Base-by-base conservation (phyloP, 805 yeast species). In the Candida cerambycidarum region DNA sequence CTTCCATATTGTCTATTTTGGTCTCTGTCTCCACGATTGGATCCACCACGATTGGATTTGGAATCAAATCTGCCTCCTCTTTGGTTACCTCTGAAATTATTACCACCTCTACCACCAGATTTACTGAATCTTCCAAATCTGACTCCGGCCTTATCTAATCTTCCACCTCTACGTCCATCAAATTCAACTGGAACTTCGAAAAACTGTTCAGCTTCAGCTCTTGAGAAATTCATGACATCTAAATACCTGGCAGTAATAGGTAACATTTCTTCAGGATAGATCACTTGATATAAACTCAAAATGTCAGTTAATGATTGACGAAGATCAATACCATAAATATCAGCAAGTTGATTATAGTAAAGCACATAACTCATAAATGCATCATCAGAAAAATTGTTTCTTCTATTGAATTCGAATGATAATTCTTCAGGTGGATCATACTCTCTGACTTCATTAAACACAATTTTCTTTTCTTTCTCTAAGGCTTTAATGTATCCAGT, bases 401-500 rank as follows among this genome's bases (percentile, higher is more conserved):
- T 25, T 21, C 37, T 44, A 24, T 17, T 24, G 5, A 40, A 27
- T 5, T 19, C n/a, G 8, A 55, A 54, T 5, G 54, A 59, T 47
- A 65, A 71, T 28, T 59, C 58, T 33, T 66, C 74, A 11, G 56
- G 56, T 27, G 67, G 56, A 27, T 65, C 67, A 50, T 72, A 77
- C 8, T 66, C 61, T 24, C 54, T 56, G 42, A 61, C 67, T 34
- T 75, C 71, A 11, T 68, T 55, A 46, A 87, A 82, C 23, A 58
- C 62, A 54, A 88, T 78, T 35, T 80, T 81, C 56, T 76, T 78
- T 44, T 72, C 60, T 37, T 65, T 49, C 25, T 54, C 61, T 55
- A 88, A 72, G 2, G 68, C 65, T 30, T 65, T 61, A 30, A 80
- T 62, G 60, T 79, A 89, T 25, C 75, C 73, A 28, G 64, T 51